These are phyloP conservation scores for Scheffersomyces stambukii DNA, from an alignment of 1,139 yeast genomes.

Conservation along the genomic window DNA sequence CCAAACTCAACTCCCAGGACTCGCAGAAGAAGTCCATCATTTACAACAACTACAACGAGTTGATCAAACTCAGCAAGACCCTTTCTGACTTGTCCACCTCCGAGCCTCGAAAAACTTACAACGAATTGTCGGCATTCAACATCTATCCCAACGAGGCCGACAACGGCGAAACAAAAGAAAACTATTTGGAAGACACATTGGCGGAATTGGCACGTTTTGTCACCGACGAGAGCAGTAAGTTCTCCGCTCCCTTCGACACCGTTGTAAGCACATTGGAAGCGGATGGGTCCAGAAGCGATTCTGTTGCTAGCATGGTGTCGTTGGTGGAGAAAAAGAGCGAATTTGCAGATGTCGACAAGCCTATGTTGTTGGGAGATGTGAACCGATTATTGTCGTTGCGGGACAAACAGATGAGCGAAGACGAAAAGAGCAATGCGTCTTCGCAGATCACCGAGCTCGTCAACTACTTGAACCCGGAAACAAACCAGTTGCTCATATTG, in stretches of 20 bases:
- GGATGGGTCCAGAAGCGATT: conserved; percentile 15
- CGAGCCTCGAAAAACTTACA: conserved; percentile 4
- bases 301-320: conserved; percentile 21
- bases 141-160: conserved; percentile 6
- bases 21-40: conserved; percentile 45
- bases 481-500: conserved; percentile 21
- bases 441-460: conserved; percentile 4
- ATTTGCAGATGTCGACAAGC: too few relatives aligned
- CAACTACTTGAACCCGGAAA: conserved; percentile 8
- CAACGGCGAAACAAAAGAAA: conserved; percentile 1
- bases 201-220: conserved; percentile 25
- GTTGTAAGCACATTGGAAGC: conserved; percentile 21
- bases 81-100: conserved; percentile 27
- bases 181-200: conserved; percentile 23
- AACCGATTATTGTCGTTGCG: conserved; percentile 12
- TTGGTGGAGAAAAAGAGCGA: conserved; percentile 10
- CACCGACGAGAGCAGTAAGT: conserved; percentile 18
- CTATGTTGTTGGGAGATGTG: conserved; percentile 16
- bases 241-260: conserved; percentile 24
- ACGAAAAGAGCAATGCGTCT: conserved; percentile 2
- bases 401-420: conserved; percentile 9
- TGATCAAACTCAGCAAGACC: conserved; percentile 39
- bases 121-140: conserved; percentile 5
- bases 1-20: conserved; percentile 33
- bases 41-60: conserved; percentile 44